Conservation (phyloP, 257 asterid genomes). For the Linderniella brevidens region DNA sequence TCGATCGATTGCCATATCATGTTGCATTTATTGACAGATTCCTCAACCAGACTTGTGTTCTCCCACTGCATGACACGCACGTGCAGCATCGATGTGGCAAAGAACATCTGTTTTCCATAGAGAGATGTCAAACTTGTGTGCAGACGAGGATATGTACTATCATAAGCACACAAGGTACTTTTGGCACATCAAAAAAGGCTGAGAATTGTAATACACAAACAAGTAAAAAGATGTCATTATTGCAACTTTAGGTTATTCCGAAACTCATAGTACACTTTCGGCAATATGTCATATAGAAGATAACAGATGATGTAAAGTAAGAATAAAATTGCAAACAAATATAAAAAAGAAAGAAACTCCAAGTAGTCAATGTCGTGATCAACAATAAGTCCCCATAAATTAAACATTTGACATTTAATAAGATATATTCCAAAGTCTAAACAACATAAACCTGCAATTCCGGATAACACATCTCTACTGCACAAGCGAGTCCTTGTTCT, state of each 20-base stretch:
- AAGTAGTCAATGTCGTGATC: no score
- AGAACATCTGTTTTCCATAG: slow-evolving; percentile 58
- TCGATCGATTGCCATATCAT: slow-evolving; percentile 70
- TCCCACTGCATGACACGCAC: slow-evolving; percentile 88
- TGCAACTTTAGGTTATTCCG: no score
- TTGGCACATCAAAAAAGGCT: slow-evolving; percentile 3
- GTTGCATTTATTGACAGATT: slow-evolving; percentile 62
- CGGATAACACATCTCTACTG: slow-evolving; percentile 80
- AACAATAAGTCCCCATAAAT: no score
- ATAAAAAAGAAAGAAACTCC: no score
- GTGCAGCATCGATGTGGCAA: slow-evolving; percentile 81
- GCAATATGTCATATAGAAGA: no score
- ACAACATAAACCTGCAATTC: slow-evolving; percentile 70
- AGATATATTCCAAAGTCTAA: no score
- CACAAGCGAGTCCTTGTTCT: slow-evolving; percentile 61
- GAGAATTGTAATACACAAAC: neutral
- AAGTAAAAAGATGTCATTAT: no score
- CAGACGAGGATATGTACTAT: slow-evolving; percentile 5
- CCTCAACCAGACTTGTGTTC: slow-evolving; percentile 55
- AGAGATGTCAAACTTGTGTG: slow-evolving; percentile 16
- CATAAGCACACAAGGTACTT: slow-evolving; percentile 6
- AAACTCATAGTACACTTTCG: no score
- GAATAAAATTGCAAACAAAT: no score
- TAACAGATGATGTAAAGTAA: no score
- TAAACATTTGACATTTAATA: no score